Evolutionary conservation across 805 yeast species (phyloP).

Genomic region (Starmerella potacharoeniae): DNA sequence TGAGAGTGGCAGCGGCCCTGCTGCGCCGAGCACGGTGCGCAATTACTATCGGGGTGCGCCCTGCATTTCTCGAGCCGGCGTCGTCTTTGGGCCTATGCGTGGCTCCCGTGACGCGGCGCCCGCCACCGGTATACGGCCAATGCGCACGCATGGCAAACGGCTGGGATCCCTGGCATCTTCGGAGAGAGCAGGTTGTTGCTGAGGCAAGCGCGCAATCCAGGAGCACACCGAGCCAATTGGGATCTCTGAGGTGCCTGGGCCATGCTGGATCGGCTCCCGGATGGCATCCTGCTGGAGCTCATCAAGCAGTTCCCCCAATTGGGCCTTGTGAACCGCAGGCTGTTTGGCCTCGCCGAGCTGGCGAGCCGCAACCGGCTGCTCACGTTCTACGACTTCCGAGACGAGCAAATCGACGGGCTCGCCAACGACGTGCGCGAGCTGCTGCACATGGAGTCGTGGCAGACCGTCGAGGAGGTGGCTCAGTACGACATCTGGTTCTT

Average conservation of each 20-base stretch:
- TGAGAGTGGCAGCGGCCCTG: no score
- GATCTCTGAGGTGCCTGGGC: not conserved
- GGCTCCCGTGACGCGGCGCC: not conserved
- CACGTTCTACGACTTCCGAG: conserved; percentile 5
- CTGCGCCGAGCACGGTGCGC: no score
- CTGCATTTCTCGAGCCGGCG: no score
- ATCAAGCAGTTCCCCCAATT: conserved; percentile 12
- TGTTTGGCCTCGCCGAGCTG: conserved; percentile 15
- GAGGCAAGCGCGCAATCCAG: not conserved
- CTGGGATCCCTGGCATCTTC: not conserved
- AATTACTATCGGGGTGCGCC: no score
- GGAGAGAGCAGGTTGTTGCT: no score
- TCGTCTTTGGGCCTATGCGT: no score
- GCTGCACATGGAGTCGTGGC: conserved; percentile 19
- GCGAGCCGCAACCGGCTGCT: conserved; percentile 10
- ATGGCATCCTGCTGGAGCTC: conserved; percentile 11
- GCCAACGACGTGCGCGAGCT: conserved; percentile 12
- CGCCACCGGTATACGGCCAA: not conserved
- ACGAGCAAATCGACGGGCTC: conserved; percentile 14
- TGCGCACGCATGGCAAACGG: not conserved
- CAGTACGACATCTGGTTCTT: conserved; percentile 21
- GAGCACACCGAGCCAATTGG: not conserved
- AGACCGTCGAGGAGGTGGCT: conserved; percentile 15
- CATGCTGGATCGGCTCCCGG: conserved; percentile 18
- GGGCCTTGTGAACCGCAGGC: conserved; percentile 13